Base-by-base conservation (phyloP, 768 basidiomycete species). In the Suillus subalutaceus region DNA sequence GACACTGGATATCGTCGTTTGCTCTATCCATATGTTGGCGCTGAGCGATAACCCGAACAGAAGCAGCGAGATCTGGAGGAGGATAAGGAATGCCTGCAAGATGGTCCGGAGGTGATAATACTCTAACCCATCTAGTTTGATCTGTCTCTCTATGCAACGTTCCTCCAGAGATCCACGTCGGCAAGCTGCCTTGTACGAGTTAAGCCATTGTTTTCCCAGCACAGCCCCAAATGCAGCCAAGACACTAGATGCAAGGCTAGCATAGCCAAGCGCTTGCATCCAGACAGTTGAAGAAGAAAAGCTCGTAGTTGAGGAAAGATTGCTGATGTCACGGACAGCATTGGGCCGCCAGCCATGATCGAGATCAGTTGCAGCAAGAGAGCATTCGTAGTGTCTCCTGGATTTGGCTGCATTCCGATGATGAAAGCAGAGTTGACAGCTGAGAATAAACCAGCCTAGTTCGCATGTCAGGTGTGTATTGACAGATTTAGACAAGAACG, bases 401-500 rank as follows among this genome's bases (percentile, higher is more conserved):
- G 67, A 53, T 80, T 71, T 53, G 70, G 71, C 18, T 55, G 53
- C 16, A 78, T 78, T 64, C 79, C 78, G 12, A 79, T 70, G 3
- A 78, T 74, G 58, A 81, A 82, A 0, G 80, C 72, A 2, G 75
- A 77, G 10, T 79, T 73, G 2, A 73, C 75, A 3, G 78, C 76
- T 16, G 79, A 78, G 66, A 82, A 81, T 30, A 82, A 71, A 74
- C 80, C 80, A 43, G 78, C 75, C 80, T 81, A 30, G 4, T 16
- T 35, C 9, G n/a, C 10, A 18, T n/a, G 35, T 46, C 38, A 43
- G 48, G 15, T n/a, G 26, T 58, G 57, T 4, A 26, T 40, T 26
- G 20, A 63, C 16, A 41, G 26, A n/a, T 23, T 7, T 10, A 4
- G 6, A 10, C 9, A 32, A 8, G 26, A 13, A 63, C 72, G 18